A percentile compares a stretch with the other conserved stretches of the same genome.
These are phyloP conservation scores for Arabis hirsuta DNA, from an alignment of 345 rosid species.

Conservation along the genomic window DNA sequence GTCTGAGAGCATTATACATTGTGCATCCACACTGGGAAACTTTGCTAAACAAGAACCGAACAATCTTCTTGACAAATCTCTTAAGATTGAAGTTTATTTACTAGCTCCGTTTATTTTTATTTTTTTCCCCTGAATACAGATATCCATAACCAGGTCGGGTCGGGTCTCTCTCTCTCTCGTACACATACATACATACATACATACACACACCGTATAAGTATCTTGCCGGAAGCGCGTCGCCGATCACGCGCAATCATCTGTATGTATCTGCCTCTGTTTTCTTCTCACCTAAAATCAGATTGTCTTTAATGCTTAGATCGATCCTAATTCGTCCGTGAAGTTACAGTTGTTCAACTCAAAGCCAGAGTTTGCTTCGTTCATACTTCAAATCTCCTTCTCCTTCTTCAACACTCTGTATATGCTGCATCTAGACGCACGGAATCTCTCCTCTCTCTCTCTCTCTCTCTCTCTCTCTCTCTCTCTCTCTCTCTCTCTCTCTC, in stretches of 20 bases:
- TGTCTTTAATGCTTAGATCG: conserved; percentile 5
- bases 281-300: background rate
- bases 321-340: conserved; percentile 32
- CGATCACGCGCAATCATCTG: conserved; percentile 40
- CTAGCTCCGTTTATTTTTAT: too few species aligned
- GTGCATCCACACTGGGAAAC: too few species aligned
- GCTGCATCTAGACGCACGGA: background rate
- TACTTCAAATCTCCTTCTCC: conserved; percentile 39
- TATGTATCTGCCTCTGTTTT: conserved; percentile 3
- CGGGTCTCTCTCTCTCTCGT: conserved; percentile 20
- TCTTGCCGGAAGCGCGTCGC: conserved; percentile 40
- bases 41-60: too few species aligned
- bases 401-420: conserved; percentile 2
- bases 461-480: conserved; percentile 5
- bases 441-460: background rate
- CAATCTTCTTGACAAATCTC: too few species aligned
- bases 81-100: too few species aligned
- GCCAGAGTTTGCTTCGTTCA: conserved; percentile 35
- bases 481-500: background rate
- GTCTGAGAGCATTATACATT: too few species aligned
- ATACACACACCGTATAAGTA: conserved; percentile 5
- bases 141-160: conserved; percentile 5
- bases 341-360: background rate
- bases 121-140: background rate
- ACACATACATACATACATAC: conserved; percentile 23